These are phyloP conservation scores for Penicillium odoratum DNA, from an alignment of 495 filamentous ascomycete genomes.

Conservation along the genomic window DNA sequence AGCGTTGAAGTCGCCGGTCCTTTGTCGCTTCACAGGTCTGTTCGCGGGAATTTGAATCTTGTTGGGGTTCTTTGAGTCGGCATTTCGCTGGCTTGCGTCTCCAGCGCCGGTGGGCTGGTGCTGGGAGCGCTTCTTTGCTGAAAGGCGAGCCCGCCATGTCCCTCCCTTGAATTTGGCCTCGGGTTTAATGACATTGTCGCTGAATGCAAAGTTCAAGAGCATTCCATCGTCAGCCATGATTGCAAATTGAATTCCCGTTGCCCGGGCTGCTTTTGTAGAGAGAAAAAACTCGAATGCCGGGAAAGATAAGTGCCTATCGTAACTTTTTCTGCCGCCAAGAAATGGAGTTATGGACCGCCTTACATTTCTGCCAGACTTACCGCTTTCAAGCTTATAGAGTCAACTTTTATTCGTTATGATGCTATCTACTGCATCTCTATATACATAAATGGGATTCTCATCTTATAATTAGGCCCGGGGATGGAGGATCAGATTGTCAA, in stretches of 20 bases:
- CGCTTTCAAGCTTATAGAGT: conserved; percentile 19
- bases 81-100: conserved; percentile 18
- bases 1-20: conserved; percentile 27
- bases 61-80: conserved; percentile 40
- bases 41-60: conserved; percentile 32
- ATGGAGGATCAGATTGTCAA: conserved; percentile 86
- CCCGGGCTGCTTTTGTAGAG: not conserved
- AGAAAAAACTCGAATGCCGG: conserved; percentile 3
- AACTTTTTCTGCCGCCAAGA: conserved; percentile 31
- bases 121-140: conserved; percentile 70
- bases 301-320: conserved; percentile 23
- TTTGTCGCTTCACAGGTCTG: conserved; percentile 44
- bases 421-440: not conserved
- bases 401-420: conserved; percentile 1
- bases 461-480: conserved; percentile 27
- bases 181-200: conserved; percentile 58
- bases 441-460: not conserved
- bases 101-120: conserved; percentile 42
- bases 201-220: conserved; percentile 85
- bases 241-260: conserved; percentile 10
- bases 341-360: conserved; percentile 41
- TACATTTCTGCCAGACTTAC: conserved; percentile 40
- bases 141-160: conserved; percentile 83
- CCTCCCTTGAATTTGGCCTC: conserved; percentile 80
- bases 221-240: conserved; percentile 93